phyloP scores from a whole-genome alignment of 306 rosid genomes.

The Psophocarpus tetragonolobus region DNA sequence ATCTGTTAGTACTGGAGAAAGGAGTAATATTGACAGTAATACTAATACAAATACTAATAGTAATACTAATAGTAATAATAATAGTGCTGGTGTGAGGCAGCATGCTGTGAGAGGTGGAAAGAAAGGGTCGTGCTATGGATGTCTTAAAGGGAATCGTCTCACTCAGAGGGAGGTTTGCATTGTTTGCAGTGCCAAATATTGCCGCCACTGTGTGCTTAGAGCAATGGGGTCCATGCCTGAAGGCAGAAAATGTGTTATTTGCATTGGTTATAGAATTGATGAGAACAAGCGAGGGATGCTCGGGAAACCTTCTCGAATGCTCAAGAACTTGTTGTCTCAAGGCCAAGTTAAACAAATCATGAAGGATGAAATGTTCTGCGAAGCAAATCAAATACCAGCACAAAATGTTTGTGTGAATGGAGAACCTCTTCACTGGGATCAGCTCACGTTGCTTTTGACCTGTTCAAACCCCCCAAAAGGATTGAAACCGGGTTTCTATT shows the following conservation, averaged over 20 bases:
- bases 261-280: constrained; percentile 59
- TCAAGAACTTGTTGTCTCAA: constrained; percentile 52
- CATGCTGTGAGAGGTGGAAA: constrained; percentile 56
- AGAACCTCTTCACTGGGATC: constrained; percentile 48
- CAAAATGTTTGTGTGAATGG: constrained; percentile 54
- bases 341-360: constrained; percentile 45
- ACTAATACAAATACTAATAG: not conserved
- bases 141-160: constrained; percentile 61
- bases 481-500: constrained; percentile 68
- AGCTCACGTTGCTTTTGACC: constrained; percentile 44
- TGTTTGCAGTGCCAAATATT: constrained; percentile 76
- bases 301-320: constrained; percentile 62
- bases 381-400: constrained; percentile 60
- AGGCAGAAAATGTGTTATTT: constrained; percentile 77
- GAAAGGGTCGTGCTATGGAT: constrained; percentile 66
- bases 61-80: not conserved
- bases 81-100: constrained; percentile 41
- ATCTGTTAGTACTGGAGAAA: not conserved
- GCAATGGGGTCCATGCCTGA: constrained; percentile 92
- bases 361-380: constrained; percentile 51
- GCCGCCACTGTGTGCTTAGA: constrained; percentile 60
- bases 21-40: too few relatives aligned
- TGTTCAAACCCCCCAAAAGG: constrained; percentile 64
- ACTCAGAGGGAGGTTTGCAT: constrained; percentile 70
- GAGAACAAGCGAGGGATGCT: constrained; percentile 53